Conservation (phyloP, 192 early-diverging fungal genomes). For the Coemansia sp. region DNA sequence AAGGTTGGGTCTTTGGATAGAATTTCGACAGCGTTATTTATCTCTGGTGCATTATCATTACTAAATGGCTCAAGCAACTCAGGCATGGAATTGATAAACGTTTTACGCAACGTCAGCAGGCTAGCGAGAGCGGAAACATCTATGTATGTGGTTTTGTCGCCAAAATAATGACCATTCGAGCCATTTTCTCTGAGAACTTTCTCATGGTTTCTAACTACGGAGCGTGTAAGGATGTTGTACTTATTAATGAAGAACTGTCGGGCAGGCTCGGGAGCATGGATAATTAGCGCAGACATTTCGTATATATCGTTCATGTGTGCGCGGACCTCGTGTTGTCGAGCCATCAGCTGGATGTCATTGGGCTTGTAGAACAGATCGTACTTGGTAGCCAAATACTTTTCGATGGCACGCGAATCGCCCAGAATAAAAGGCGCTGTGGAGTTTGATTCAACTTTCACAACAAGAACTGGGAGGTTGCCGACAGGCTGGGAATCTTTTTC, state of each 20-base stretch:
- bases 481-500: slow-evolving; percentile 32
- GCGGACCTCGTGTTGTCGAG: slow-evolving; percentile 25
- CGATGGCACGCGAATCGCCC: slow-evolving; percentile 51
- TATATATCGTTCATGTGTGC: slow-evolving; percentile 21
- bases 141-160: slow-evolving; percentile 37
- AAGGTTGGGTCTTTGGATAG: not conserved
- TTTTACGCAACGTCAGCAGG: not conserved
- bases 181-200: slow-evolving; percentile 54
- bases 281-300: slow-evolving; percentile 3
- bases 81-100: not conserved
- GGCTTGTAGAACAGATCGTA: slow-evolving; percentile 30
- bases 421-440: slow-evolving; percentile 15
- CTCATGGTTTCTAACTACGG: slow-evolving; percentile 44
- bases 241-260: slow-evolving; percentile 9
- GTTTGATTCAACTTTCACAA: slow-evolving; percentile 10
- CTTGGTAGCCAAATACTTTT: slow-evolving; percentile 51
- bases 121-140: slow-evolving; percentile 22
- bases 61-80: not conserved
- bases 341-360: slow-evolving; percentile 19
- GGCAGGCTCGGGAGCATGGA: slow-evolving; percentile 2
- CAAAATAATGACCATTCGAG: slow-evolving; percentile 57
- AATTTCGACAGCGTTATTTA: not conserved
- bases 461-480: slow-evolving; percentile 31
- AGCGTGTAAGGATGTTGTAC: slow-evolving; percentile 13
- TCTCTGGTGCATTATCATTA: not conserved